phyloP scores from a whole-genome alignment of 768 basidiomycete species.

The Naematelia encephala region DNA sequence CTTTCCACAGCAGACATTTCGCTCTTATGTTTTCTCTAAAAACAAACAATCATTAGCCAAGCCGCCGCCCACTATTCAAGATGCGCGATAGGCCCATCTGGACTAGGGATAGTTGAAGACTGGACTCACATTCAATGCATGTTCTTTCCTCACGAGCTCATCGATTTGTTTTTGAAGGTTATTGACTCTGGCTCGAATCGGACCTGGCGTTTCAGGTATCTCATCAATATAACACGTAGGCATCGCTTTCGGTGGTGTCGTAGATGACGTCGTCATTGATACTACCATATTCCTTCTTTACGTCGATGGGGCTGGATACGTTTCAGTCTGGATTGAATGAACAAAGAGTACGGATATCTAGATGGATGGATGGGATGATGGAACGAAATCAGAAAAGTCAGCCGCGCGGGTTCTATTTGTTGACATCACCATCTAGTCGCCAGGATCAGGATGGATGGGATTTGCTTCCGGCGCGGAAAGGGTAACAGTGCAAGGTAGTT shows the following conservation, averaged over 20 bases:
- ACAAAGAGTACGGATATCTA: too few species aligned
- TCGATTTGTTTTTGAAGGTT: constrained; percentile 29
- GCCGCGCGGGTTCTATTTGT: background rate
- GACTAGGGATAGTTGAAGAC: too few species aligned
- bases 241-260: background rate
- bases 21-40: constrained; percentile 22
- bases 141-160: constrained; percentile 34
- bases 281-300: too few species aligned
- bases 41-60: too few species aligned
- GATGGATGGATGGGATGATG: too few species aligned
- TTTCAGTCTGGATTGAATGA: too few species aligned
- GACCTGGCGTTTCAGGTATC: constrained; percentile 29
- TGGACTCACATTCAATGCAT: constrained; percentile 25
- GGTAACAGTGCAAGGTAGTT: too few species aligned
- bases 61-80: too few species aligned
- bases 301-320: too few species aligned
- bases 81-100: too few species aligned
- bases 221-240: constrained; percentile 12
- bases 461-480: background rate
- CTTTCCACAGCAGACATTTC: constrained; percentile 18
- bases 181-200: constrained; percentile 28
- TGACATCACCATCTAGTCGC: background rate
- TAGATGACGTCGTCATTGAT: too few species aligned
- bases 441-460: too few species aligned
- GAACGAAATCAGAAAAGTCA: background rate